Base-by-base conservation (phyloP, 768 basidiomycete genomes). In the Rhizopogon vinicolor region DNA sequence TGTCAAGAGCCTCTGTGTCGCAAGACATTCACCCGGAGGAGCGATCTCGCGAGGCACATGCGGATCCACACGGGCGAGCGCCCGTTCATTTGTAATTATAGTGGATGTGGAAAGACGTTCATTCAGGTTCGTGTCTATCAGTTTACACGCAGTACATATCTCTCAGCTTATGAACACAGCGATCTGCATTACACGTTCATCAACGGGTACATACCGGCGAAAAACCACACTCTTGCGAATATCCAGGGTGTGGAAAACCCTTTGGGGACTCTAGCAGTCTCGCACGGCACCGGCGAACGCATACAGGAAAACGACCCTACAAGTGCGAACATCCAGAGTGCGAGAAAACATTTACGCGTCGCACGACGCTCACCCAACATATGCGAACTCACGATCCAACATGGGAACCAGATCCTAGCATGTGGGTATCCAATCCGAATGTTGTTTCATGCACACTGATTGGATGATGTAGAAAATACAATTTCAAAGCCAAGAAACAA, bases 251-350 rank as follows among this genome's bases (percentile, higher is more conserved):
- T 69, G 82, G 80, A 48, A 92, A 89, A 74, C 89, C 88, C 0
- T 96, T 95, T 72, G 85, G 89, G 45, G 93, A 96, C 67, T 95
- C 93, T 3, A 93, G 91, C 64, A 91, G 89, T 72, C 80, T 96
- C 44, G 93, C 93, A 48, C 84, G 93, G 58, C 93, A 96, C 75
- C 84, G 93, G 51, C 83, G 93, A 61, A 93, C 91, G 22, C 92
- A 90, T 63, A 91, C 89, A 8, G 91, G 87, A 42, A 93, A 89
- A 68, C 83, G 90, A 51, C 89, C 89, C 33, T 93, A 91, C 69
- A 90, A 87, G 66, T 93, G 91, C 66, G 89, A 91, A 68, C 85
- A 89, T 59, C 81, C 86, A 4, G 80, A 83, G 56, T 91, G 89
- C 70, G 87, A 89, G 63, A 93, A 93, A 77, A 90, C 89, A 1